phyloP scores from a whole-genome alignment of 2,329 filamentous ascomycete species.

The Calonectria fujianensis region DNA sequence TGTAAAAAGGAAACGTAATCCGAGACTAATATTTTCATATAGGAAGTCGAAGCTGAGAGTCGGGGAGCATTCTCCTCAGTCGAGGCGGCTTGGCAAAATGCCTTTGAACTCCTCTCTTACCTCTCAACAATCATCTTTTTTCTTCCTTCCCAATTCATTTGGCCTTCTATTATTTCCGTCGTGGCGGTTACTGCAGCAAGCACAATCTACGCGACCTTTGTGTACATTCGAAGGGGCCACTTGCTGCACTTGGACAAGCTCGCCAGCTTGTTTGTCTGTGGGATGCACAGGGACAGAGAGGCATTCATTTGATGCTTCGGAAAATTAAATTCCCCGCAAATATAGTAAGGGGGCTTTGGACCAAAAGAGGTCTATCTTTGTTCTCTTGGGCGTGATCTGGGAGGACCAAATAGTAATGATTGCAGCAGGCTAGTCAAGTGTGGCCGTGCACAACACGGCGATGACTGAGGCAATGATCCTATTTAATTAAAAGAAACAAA shows the following conservation, averaged over 20 bases:
- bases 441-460: too few relatives aligned
- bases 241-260: conserved; percentile 11
- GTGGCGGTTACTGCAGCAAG: conserved; percentile 63
- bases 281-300: background rate
- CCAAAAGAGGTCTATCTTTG: background rate
- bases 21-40: background rate
- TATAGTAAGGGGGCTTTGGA: background rate
- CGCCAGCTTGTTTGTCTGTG: background rate
- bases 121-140: conserved; percentile 78
- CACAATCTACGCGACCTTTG: conserved; percentile 45
- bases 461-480: background rate
- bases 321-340: too few relatives aligned
- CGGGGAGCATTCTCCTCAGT: conserved; percentile 80
- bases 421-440: background rate
- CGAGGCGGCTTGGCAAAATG: conserved; percentile 79
- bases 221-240: background rate
- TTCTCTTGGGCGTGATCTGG: background rate
- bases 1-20: background rate
- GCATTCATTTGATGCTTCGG: background rate
- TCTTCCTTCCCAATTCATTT: conserved; percentile 76
- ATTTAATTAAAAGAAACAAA: accelerated
- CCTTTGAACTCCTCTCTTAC: conserved; percentile 81
- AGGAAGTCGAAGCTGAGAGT: conserved; percentile 70
- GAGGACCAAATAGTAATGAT: background rate
- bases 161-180: conserved; percentile 75